These are phyloP conservation scores for Meyerozyma elateridarum DNA, from an alignment of 1,139 yeast species.

Conservation along the genomic window DNA sequence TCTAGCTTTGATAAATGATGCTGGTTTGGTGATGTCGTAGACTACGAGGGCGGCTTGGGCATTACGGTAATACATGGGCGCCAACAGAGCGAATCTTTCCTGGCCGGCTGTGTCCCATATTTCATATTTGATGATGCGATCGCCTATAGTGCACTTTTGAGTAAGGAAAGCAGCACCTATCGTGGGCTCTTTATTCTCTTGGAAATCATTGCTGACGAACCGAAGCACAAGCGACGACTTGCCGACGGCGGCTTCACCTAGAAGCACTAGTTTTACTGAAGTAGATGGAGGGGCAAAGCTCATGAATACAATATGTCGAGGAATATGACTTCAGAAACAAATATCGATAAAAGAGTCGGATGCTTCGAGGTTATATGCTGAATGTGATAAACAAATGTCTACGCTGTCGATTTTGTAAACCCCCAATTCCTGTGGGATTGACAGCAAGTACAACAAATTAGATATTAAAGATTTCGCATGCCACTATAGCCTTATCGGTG, in stretches of 20 bases:
- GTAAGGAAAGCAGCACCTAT: slow-evolving; percentile 97
- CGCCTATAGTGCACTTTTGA: slow-evolving; percentile 88
- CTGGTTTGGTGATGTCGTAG: slow-evolving; percentile 93
- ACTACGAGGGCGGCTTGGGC: slow-evolving; percentile 99
- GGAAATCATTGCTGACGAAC: slow-evolving; percentile 92
- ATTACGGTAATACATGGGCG: slow-evolving; percentile 96
- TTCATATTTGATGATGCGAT: slow-evolving; percentile 88
- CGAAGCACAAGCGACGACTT: slow-evolving; percentile 89
- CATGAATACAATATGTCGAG: no score
- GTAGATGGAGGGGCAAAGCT: slow-evolving; percentile 49
- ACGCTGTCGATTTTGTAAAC: no score
- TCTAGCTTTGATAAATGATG: slow-evolving; percentile 96
- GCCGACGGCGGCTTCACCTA: slow-evolving; percentile 98
- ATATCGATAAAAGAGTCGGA: no score
- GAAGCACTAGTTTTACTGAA: slow-evolving; percentile 79
- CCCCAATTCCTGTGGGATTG: no score
- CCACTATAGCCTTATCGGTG: slow-evolving; percentile 1
- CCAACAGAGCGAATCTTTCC: slow-evolving; percentile 92
- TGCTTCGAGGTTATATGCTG: no score
- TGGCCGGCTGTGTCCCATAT: slow-evolving; percentile 99
- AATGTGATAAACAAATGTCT: no score
- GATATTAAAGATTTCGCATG: neutral
- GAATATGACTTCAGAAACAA: no score
- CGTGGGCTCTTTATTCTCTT: slow-evolving; percentile 94
- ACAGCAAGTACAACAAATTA: no score